Conservation (phyloP, 1,284 basidiomycete genomes). For the Fistulinella staudtii region DNA sequence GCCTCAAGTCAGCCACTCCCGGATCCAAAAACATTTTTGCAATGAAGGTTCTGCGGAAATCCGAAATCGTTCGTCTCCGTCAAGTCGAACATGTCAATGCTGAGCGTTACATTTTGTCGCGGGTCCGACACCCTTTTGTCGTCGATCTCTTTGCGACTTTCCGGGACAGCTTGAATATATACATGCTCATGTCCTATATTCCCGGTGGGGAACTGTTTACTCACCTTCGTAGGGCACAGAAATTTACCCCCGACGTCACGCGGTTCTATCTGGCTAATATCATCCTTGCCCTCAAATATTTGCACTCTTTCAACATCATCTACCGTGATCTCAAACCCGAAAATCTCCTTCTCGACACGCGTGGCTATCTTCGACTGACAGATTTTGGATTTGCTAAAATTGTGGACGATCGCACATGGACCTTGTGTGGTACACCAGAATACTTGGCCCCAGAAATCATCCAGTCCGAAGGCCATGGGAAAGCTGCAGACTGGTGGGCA, state of each 20-base stretch:
- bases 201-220: constrained; percentile 98
- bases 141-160: constrained; percentile 93
- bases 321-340: constrained; percentile 99
- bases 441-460: constrained; percentile 96
- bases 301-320: constrained; percentile 98
- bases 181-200: constrained; percentile 99
- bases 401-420: constrained; percentile 99
- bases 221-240: constrained; percentile 85
- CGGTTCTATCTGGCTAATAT: constrained; percentile 99
- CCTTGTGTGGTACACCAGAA: constrained; percentile 96
- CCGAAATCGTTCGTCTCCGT: constrained; percentile 91
- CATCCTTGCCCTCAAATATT: constrained; percentile 90
- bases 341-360: constrained; percentile 91
- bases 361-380: constrained; percentile 95
- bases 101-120: constrained; percentile 91
- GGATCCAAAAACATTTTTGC: constrained; percentile 72
- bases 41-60: constrained; percentile 90
- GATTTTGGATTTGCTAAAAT: constrained; percentile 99
- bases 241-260: constrained; percentile 96
- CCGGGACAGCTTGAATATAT: constrained; percentile 92
- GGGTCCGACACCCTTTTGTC: constrained; percentile 77
- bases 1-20: constrained; percentile 50
- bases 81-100: constrained; percentile 99
- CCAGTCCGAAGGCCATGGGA: constrained; percentile 95
- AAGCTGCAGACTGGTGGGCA: constrained; percentile 99